Evolutionary conservation across 768 basidiomycete genomes (phyloP).

Genomic region (Neoboletus brunneissimus): DNA sequence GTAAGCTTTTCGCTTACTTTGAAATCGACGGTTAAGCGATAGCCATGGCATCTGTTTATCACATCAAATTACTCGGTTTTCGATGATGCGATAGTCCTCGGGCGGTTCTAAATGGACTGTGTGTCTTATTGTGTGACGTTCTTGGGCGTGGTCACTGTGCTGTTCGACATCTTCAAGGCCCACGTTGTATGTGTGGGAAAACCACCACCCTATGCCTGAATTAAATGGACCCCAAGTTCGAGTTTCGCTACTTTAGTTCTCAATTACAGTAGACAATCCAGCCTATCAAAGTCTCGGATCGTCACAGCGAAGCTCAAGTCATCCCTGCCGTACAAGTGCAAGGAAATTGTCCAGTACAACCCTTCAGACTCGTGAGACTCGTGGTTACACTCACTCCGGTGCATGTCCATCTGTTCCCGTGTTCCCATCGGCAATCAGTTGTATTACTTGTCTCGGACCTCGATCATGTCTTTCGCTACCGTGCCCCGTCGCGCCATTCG

Average conservation of each 20-base stretch:
- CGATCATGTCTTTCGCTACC: conserved; percentile 19
- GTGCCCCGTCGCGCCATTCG: conserved; percentile 5
- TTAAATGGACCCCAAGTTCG: not conserved
- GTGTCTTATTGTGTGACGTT: not conserved
- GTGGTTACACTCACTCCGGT: not conserved
- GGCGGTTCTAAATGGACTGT: not conserved
- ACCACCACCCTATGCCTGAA: not conserved
- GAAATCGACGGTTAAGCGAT: not conserved
- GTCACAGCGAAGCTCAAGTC: not conserved
- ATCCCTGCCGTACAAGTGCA: not conserved
- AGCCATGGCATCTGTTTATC: too few species aligned
- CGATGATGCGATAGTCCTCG: not conserved
- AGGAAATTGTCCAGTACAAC: not conserved
- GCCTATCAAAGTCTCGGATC: not conserved
- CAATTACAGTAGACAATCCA: not conserved
- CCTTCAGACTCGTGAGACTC: not conserved
- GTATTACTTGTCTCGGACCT: not conserved
- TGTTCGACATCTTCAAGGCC: too few species aligned
- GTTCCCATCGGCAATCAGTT: not conserved
- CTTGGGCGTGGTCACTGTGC: not conserved
- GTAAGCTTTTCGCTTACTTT: not conserved
- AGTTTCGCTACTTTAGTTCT: not conserved
- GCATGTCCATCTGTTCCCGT: not conserved
- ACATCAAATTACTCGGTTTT: not conserved
- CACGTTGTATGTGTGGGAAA: not conserved